Percentiles rank a stretch among this genome's conserved stretches.
These are phyloP conservation scores for Marasmius tenuissimus DNA, from an alignment of 1,284 basidiomycete species.

Conservation along the genomic window DNA sequence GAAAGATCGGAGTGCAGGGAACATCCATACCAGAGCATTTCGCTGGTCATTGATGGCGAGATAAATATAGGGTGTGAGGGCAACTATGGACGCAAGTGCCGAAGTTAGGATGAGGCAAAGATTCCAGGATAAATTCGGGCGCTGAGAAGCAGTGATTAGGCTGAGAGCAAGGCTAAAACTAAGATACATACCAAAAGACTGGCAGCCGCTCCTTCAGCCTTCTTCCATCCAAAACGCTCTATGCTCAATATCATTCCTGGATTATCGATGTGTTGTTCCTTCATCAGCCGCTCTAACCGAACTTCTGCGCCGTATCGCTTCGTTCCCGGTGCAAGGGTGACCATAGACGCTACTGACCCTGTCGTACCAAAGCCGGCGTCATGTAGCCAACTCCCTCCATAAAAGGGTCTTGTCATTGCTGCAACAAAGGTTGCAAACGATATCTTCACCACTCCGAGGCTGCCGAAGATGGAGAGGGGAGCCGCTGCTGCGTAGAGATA, in stretches of 20 bases:
- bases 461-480: conserved; percentile 4
- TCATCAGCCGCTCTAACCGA: background rate
- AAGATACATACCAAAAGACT: too few species aligned
- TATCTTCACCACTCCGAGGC: conserved; percentile 3
- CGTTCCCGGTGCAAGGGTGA: background rate
- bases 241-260: background rate
- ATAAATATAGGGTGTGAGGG: background rate
- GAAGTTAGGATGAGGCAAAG: background rate
- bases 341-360: background rate
- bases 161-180: background rate
- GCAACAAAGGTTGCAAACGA: background rate
- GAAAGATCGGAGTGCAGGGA: background rate
- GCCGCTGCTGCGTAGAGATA: conserved; percentile 2
- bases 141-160: background rate
- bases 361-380: background rate
- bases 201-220: background rate
- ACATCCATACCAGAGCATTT: background rate
- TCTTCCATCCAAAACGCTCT: background rate
- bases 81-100: background rate
- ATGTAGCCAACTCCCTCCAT: background rate
- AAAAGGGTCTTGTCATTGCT: background rate
- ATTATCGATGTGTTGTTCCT: background rate
- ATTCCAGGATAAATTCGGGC: background rate
- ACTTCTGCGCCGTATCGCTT: background rate
- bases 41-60: background rate